phyloP scores from a whole-genome alignment of 495 filamentous ascomycete species.

The Neurospora discreta region DNA sequence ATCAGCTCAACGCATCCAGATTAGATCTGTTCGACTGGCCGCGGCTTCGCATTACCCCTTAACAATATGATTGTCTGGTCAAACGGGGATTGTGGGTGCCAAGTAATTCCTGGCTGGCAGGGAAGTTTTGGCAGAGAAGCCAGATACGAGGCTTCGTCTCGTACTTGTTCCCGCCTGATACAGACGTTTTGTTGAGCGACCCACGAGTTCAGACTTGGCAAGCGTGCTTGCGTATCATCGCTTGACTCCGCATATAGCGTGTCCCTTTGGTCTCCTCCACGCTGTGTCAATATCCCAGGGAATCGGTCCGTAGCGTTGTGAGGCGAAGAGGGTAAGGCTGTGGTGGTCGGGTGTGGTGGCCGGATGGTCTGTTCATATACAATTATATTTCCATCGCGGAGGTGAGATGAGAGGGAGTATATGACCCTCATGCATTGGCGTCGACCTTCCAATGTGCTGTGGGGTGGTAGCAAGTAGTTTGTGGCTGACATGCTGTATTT shows the following conservation, averaged over 20 bases:
- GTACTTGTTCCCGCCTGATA: slow-evolving; percentile 23
- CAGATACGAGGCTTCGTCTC: slow-evolving; percentile 11
- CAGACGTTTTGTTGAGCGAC: slow-evolving; percentile 46
- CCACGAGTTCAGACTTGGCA: slow-evolving; percentile 48
- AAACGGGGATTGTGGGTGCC: slow-evolving; percentile 22
- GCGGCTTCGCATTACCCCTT: slow-evolving; percentile 22
- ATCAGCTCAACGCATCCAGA: background rate
- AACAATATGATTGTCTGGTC: slow-evolving; percentile 24
- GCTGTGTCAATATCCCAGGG: slow-evolving; percentile 26
- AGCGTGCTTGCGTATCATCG: slow-evolving; percentile 40
- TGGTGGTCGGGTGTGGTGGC: slow-evolving; percentile 6
- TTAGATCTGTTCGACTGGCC: slow-evolving; percentile 12
- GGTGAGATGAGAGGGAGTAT: slow-evolving; percentile 44
- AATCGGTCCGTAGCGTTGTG: slow-evolving; percentile 19
- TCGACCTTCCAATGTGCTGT: background rate
- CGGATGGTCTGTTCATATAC: slow-evolving; percentile 11
- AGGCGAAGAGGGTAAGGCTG: background rate
- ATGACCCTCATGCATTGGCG: slow-evolving; percentile 20
- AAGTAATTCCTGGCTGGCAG: slow-evolving; percentile 17
- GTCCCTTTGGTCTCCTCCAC: slow-evolving; percentile 17
- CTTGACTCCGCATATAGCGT: slow-evolving; percentile 37
- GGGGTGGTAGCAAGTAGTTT: background rate
- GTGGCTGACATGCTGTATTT: background rate
- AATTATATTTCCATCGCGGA: slow-evolving; percentile 41
- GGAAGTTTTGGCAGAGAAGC: slow-evolving; percentile 16